Base-by-base conservation (phyloP, 371 early-diverging fungal genomes). In the Mucor saturninus region DNA sequence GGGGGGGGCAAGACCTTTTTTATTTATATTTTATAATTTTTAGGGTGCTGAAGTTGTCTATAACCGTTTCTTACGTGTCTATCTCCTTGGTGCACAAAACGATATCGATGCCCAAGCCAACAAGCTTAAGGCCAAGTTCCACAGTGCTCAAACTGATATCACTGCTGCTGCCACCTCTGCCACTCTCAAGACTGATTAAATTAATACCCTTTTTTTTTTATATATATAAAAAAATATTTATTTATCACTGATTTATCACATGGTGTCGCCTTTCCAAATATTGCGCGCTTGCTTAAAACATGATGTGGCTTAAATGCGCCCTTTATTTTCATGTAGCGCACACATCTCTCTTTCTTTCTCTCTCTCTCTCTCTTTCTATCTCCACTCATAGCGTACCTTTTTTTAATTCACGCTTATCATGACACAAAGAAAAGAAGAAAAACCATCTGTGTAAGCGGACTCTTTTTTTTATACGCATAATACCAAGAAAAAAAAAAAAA, bases 1-100 rank as follows among this genome's bases (percentile, higher is more conserved):
- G 15, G 21, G n/a, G 14, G 48, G 21, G 48, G n/a, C 8, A 21
- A 28, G 5, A 8, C 14, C 8, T 59, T 26, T 56, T 59, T 51
- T 28, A 30, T 28, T 40, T 38, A 7, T 39, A 53, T 31, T 51
- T 26, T 32, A 40, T 40, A 15, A 40, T 67, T 21, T 21, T 21
- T 21, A 69, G 79, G 82, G 82, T 64, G 82, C 82, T 39, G 74
- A 77, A 56, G 56, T 71, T 39, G 48, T 81, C 21, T 81, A 81
- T 53, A 46, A 35, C 29, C 82, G 82, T 29, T 65, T 79, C 67
- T 66, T 81, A 32, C 82, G 79, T 37, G 77, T 79, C 38, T 70
- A 73, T 46, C 64, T 80, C 15, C 59, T 80, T 51, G 65, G 61
- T 30, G 72, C 75, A 39, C 69, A 75, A 61, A 51, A 40, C 15